Evolutionary conservation across 257 asterid species (phyloP), one percentile per base, ranked within the genome.

Genomic region (Ligustrum vulgare): DNA sequence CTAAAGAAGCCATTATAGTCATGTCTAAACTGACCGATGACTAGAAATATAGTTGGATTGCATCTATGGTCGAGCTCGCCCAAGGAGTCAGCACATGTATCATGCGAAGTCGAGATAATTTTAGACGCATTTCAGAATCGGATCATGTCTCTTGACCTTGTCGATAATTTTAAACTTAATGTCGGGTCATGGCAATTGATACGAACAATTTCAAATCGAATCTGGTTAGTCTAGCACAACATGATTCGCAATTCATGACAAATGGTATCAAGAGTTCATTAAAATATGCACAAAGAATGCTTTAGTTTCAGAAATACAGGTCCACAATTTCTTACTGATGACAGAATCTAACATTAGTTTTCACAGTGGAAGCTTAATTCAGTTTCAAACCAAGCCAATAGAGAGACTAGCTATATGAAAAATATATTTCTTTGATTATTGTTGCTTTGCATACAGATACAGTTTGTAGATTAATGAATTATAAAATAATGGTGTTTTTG

Each of bases 311-410:
- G 13, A 2, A 15, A 45, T 6, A 65, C 65, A 49, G 79, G 80
- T 77, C 82, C 74, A 79, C 78, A 72, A 34, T 73, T 82, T 51
- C 83, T 83, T 69, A 81, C 70, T 72, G 62, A 75, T 72, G 84
- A 67, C 34, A 77, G 81, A 62, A 83, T 85, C 86, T 76, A 81
- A 73, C 75, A 31, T 72, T 33, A 78, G 82, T 83, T 82, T 83
- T 83, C 88, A 85, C 87, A 85, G 76, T 72, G 75, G 71, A 56
- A 39, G 25, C 72, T 82, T 16, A 47, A 54, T 72, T 71, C 66
- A 66, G 37, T 39, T 62, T 20, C 34, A 58, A 74, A 82, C 64
- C 37, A 37, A 33, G 39, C 51, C 37, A 23, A 6, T 32, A 22
- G 37, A 39, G 58, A 16, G 64, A 32, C 12, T n/a, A n/a, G n/a